A percentile compares a stretch with the other conserved stretches of the same genome.
These are phyloP conservation scores for Suzukiozyma palmioleophila DNA, from an alignment of 1,139 yeast genomes.

Conservation along the genomic window DNA sequence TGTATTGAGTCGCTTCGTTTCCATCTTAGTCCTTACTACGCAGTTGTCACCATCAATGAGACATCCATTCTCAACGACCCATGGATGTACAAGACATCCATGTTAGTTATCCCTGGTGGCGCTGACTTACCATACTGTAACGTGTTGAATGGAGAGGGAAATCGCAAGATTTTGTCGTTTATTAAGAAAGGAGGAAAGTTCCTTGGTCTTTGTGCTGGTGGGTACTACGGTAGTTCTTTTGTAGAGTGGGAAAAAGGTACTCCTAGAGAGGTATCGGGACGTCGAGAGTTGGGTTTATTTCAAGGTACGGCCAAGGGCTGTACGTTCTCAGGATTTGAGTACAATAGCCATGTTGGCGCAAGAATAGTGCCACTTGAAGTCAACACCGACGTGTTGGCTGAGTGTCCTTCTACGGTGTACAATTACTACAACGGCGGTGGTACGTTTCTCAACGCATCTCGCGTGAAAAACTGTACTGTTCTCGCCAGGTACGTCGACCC, in stretches of 20 bases:
- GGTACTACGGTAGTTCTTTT: conserved; percentile 70
- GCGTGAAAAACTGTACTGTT: conserved; percentile 56
- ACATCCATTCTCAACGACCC: conserved; percentile 70
- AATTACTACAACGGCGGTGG: conserved; percentile 87
- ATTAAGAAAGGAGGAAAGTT: conserved; percentile 77
- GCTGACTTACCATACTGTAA: conserved; percentile 87
- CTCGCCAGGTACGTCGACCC: conserved; percentile 58
- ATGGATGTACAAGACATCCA: conserved; percentile 77
- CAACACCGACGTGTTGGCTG: conserved; percentile 22
- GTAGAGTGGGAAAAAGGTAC: conserved; percentile 84
- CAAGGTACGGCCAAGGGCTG: conserved; percentile 84
- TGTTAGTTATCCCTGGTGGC: conserved; percentile 91
- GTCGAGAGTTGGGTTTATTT: conserved; percentile 73
- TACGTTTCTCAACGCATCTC: conserved; percentile 70
- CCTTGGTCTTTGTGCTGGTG: conserved; percentile 96
- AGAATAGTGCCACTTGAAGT: conserved; percentile 49
- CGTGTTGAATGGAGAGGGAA: conserved; percentile 66
- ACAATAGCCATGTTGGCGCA: conserved; percentile 75
- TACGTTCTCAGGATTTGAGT: conserved; percentile 74
- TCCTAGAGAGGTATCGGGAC: conserved; percentile 77
- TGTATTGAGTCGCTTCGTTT: conserved; percentile 70
- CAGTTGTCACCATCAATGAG: conserved; percentile 71
- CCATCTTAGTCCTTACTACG: conserved; percentile 83
- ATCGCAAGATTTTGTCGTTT: conserved; percentile 52
- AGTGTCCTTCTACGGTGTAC: conserved; percentile 19